phyloP scores from a whole-genome alignment of 805 yeast genomes.

The Candida odintsovae region DNA sequence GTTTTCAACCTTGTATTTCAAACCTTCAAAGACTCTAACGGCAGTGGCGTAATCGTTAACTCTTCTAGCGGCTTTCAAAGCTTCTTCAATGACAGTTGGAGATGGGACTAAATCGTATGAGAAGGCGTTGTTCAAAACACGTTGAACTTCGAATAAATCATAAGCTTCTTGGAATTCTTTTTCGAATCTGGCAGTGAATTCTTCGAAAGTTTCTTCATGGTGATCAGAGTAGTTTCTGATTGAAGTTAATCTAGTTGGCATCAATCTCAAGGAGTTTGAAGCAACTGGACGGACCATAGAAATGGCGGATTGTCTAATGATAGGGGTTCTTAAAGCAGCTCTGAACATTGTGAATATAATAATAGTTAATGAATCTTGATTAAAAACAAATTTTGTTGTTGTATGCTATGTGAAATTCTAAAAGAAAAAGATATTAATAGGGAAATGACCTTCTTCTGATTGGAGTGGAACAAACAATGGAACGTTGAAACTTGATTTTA shows the following conservation, averaged over 20 bases:
- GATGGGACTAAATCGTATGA: constrained; percentile 98
- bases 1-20: constrained; percentile 93
- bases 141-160: constrained; percentile 81
- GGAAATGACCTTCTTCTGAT: neutral
- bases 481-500: neutral
- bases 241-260: constrained; percentile 17
- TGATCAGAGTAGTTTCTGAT: constrained; percentile 70
- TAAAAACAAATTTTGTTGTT: neutral
- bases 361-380: neutral
- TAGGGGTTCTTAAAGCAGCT: constrained; percentile 17
- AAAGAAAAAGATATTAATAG: neutral
- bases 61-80: constrained; percentile 96
- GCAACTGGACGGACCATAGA: constrained; percentile 14
- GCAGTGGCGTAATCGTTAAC: constrained; percentile 99
- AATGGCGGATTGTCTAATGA: constrained; percentile 12
- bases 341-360: constrained; percentile 10
- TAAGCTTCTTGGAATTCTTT: constrained; percentile 94
- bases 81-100: constrained; percentile 92
- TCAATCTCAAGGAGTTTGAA: constrained; percentile 6
- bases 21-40: constrained; percentile 95
- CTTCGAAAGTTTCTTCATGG: constrained; percentile 93
- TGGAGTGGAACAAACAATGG: neutral
- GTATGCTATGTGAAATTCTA: neutral
- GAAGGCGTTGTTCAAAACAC: constrained; percentile 96
- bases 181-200: constrained; percentile 84